Conservation (phyloP, 345 rosid species). For the Triadica sebifera region DNA sequence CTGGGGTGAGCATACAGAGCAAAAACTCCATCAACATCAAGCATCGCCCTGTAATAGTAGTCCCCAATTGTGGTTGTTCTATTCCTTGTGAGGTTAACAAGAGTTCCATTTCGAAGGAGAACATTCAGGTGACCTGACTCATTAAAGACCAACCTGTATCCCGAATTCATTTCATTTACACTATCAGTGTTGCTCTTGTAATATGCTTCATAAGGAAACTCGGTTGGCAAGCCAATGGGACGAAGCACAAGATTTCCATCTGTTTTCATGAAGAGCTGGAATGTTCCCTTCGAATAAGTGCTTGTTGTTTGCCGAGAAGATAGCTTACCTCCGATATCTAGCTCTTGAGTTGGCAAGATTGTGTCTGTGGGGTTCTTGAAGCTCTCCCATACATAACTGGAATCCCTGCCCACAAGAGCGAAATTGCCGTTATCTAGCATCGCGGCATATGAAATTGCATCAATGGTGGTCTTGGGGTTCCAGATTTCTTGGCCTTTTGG, state of each 20-base stretch:
- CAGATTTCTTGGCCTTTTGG: constrained; percentile 16
- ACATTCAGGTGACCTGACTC: background rate
- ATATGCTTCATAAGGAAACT: background rate
- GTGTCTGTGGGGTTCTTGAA: constrained; percentile 24
- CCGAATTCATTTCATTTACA: background rate
- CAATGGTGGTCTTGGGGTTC: background rate
- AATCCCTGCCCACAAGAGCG: constrained; percentile 2
- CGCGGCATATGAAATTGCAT: constrained; percentile 5
- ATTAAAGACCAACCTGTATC: background rate
- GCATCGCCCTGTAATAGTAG: constrained; percentile 2
- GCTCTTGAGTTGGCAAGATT: constrained; percentile 18
- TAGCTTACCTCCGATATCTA: constrained; percentile 8
- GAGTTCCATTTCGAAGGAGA: background rate
- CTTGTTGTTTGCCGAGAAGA: constrained; percentile 13
- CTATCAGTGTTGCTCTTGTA: background rate
- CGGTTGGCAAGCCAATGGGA: constrained; percentile 21
- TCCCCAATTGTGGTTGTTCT: background rate
- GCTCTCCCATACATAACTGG: constrained; percentile 18
- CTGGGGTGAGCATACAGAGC: constrained; percentile 6
- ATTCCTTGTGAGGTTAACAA: constrained; percentile 5
- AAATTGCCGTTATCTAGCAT: constrained; percentile 22
- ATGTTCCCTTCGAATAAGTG: constrained; percentile 29
- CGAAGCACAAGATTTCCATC: constrained; percentile 27
- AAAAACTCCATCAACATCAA: constrained; percentile 7
- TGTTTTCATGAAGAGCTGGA: constrained; percentile 19